Evolutionary conservation across 108 stramenopile genomes (phyloP), one percentile per base, ranked within the genome.

Genomic region (Chaetoceros muelleri): DNA sequence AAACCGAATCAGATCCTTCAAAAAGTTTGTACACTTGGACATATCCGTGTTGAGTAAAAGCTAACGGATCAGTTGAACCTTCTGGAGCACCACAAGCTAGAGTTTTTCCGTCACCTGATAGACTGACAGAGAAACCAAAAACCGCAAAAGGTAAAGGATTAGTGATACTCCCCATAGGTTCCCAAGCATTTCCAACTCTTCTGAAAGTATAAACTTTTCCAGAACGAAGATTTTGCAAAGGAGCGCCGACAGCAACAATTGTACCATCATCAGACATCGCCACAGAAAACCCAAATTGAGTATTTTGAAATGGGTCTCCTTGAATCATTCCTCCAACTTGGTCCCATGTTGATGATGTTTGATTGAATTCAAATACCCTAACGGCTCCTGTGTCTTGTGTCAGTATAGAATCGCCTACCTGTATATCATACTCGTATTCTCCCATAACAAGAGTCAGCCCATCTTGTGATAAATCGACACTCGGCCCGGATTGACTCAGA

Each of bases 1-100:
- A 5, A 40, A 40, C 5, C 5, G 13, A 40, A 13, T 40, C 34
- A 40, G 5, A 5, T n/a, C n/a, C n/a, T n/a, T n/a, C n/a, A n/a
- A n/a, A n/a, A 40, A 40, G 13, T 13, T 40, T 40, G 34, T 40
- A 40, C 5, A 40, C 34, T 40, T 13, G 5, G 13, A 13, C 34
- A 40, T 10, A 40, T 40, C 34, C 34, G 8, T 40, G 34, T 40
- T 13, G 8, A 40, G 5, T 10, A 5, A 10, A 13, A 10, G 34
- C 5, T 13, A 40, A 5, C 13, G 13, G 5, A 5, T 13, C 34
- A 10, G 13, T 13, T 13, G 34, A 40, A 10, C 34, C 34, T 40
- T 40, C 13, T 40, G 82, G 82, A 27, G 80, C 80, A 19, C 85
- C 85, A 34, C 79, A 70, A 18, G 70, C 79, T 24, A 89, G 19